phyloP scores from a whole-genome alignment of 164 flowering plant genomes.

The Macadamia tetraphylla region DNA sequence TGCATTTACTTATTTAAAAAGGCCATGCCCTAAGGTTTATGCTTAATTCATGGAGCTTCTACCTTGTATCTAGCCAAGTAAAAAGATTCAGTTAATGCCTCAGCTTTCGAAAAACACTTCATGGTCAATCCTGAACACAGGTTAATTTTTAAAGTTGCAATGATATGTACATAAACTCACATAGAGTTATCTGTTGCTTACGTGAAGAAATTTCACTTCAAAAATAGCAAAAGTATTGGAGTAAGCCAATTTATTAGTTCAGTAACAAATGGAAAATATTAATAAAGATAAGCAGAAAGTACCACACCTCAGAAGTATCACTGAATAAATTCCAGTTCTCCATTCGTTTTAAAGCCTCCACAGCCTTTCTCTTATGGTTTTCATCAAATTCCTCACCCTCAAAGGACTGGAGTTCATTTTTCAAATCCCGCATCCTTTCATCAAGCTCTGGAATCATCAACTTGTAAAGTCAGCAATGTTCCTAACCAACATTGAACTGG shows the following conservation, averaged over 20 bases:
- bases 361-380: constrained; percentile 71
- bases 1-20: no score
- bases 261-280: background rate
- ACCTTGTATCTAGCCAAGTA: no score
- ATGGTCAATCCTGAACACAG: no score
- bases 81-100: no score
- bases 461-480: background rate
- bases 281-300: background rate
- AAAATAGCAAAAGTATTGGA: no score
- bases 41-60: no score
- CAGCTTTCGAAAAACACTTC: no score
- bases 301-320: constrained; percentile 68
- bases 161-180: no score
- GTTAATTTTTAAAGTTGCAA: no score
- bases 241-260: no score
- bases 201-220: background rate
- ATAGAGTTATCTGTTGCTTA: background rate
- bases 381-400: constrained; percentile 84
- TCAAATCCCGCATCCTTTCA: constrained; percentile 89
- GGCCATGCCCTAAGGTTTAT: no score
- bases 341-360: constrained; percentile 77
- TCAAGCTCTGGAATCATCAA: constrained; percentile 68
- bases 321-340: constrained; percentile 89
- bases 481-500: background rate
- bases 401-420: constrained; percentile 74